Percentiles rank a stretch among this genome's conserved stretches.
phyloP scores from a whole-genome alignment of 1,284 basidiomycete genomes.

The Leccinum griseonigrum region DNA sequence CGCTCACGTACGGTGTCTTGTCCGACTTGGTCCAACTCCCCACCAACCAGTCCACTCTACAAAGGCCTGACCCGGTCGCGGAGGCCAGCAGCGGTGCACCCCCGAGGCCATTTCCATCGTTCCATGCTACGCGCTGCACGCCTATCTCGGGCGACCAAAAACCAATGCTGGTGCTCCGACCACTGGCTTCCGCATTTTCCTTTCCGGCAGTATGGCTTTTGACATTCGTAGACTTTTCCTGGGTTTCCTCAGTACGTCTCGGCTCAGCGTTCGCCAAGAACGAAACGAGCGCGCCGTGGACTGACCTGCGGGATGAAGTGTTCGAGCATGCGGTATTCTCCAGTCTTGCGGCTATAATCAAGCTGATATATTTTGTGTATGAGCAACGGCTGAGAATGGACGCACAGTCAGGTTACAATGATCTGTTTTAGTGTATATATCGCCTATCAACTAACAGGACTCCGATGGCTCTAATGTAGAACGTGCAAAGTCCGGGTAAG shows the following conservation, averaged over 20 bases:
- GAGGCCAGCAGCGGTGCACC: conserved; percentile 70
- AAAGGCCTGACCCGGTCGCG: conserved; percentile 80
- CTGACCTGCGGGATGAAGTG: conserved; percentile 72
- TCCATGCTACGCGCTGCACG: conserved; percentile 72
- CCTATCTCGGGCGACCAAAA: conserved; percentile 61
- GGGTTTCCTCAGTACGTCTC: conserved; percentile 47
- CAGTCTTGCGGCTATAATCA: conserved; percentile 70
- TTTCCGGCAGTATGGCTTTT: conserved; percentile 6
- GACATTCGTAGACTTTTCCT: conserved; percentile 47
- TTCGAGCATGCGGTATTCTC: conserved; percentile 82
- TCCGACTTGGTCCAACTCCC: conserved; percentile 68
- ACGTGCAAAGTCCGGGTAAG: too few relatives aligned
- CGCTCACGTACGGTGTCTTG: conserved; percentile 57
- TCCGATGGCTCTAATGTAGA: too few relatives aligned
- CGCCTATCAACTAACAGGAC: too few relatives aligned
- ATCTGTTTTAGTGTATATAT: too few relatives aligned
- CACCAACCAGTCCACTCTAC: conserved; percentile 74
- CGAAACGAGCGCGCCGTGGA: background rate
- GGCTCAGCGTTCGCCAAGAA: background rate
- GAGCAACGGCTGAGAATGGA: conserved; percentile 60
- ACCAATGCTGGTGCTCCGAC: conserved; percentile 41
- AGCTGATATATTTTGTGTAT: conserved; percentile 81
- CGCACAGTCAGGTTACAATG: conserved; percentile 6
- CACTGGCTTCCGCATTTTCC: conserved; percentile 24
- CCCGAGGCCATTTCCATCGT: conserved; percentile 66